phyloP scores from a whole-genome alignment of 2,329 filamentous ascomycete genomes.

The Tolypocladium ovalisporum region DNA sequence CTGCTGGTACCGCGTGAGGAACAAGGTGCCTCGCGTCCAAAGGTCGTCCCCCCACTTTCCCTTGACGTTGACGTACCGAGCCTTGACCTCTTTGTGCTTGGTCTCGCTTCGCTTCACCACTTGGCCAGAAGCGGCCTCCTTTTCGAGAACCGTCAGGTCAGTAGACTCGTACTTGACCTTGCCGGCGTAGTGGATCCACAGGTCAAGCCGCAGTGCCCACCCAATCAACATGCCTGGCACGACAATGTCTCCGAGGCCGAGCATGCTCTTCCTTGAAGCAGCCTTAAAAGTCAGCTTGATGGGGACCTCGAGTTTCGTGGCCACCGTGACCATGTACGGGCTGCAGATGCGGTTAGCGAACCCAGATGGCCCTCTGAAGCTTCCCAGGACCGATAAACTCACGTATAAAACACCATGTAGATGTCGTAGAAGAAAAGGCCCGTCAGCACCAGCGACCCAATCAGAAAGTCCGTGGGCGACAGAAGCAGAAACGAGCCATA shows the following conservation, averaged over 20 bases:
- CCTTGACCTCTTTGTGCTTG: constrained; percentile 38
- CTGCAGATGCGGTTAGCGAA: constrained; percentile 22
- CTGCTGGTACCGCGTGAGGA: constrained; percentile 11
- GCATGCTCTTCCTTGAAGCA: constrained; percentile 63
- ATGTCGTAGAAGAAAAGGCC: constrained; percentile 94
- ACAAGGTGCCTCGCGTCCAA: constrained; percentile 46
- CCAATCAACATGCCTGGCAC: constrained; percentile 85
- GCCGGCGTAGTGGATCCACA: constrained; percentile 70
- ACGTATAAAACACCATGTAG: constrained; percentile 80
- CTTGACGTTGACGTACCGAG: constrained; percentile 46
- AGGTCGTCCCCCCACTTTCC: constrained; percentile 75
- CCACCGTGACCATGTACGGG: constrained; percentile 78
- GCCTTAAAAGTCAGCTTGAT: constrained; percentile 76
- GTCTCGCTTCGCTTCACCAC: constrained; percentile 22
- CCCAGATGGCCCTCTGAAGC: accelerated
- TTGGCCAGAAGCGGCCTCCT: constrained; percentile 20
- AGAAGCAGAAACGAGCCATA: constrained; percentile 74
- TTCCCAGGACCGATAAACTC: constrained; percentile 18
- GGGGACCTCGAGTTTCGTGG: constrained; percentile 79
- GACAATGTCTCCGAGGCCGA: constrained; percentile 90
- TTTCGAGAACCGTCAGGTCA: constrained; percentile 21
- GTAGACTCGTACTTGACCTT: constrained; percentile 42
- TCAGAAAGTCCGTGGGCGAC: constrained; percentile 80
- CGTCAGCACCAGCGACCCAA: constrained; percentile 64
- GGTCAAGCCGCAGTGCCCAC: constrained; percentile 80